These are phyloP conservation scores for Gomphus bonarii DNA, from an alignment of 1,284 basidiomycete genomes.

Conservation along the genomic window DNA sequence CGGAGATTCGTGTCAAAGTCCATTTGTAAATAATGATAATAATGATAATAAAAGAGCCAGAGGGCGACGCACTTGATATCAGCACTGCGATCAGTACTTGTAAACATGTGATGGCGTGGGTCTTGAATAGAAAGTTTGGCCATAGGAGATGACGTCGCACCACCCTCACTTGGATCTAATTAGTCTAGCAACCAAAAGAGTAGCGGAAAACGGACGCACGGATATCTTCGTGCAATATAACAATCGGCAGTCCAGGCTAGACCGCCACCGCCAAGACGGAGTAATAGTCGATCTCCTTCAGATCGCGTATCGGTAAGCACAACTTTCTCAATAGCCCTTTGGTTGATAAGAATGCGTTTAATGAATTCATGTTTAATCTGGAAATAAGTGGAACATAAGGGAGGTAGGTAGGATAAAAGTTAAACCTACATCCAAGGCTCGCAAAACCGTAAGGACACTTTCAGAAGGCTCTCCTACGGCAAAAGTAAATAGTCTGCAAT, in stretches of 20 bases:
- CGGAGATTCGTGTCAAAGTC: not conserved
- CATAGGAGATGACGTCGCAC: constrained; percentile 36
- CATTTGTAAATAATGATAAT: not conserved
- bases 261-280: constrained; percentile 35
- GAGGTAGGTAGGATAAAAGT: not conserved
- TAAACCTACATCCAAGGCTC: constrained; percentile 66
- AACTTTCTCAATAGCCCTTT: constrained; percentile 59
- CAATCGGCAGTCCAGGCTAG: constrained; percentile 51
- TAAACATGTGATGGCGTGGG: constrained; percentile 39
- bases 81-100: constrained; percentile 24
- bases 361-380: constrained; percentile 73
- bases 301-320: constrained; percentile 54
- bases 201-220: constrained; percentile 30
- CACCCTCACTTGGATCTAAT: constrained; percentile 43
- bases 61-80: constrained; percentile 26
- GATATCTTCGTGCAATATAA: constrained; percentile 50
- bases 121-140: constrained; percentile 29
- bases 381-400: not conserved
- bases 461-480: constrained; percentile 42
- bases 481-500: not conserved
- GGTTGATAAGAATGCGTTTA: constrained; percentile 75
- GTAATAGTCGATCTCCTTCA: constrained; percentile 47
- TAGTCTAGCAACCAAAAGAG: not conserved
- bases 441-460: constrained; percentile 64
- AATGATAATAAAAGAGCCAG: no score